Conservation (phyloP, 169 alveolate genomes). For the Eimeria maxima region DNA sequence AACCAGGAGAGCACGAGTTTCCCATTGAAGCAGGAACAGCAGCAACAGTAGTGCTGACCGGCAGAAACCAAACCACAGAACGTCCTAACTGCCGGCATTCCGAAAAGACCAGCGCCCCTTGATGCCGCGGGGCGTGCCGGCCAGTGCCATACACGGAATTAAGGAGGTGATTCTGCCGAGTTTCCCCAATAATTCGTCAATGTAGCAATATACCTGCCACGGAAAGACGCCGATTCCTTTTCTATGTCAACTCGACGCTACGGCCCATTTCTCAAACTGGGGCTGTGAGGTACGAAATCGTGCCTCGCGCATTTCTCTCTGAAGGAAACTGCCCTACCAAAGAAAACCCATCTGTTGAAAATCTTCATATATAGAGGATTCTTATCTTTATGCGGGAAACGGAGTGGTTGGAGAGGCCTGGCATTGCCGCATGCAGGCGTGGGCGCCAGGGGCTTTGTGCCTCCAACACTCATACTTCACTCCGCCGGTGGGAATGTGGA, state of each 20-base stretch:
- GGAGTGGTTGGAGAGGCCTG: neutral
- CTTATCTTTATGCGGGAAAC: neutral
- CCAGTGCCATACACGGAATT: neutral
- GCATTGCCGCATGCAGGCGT: slow-evolving; percentile 55
- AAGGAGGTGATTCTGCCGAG: too few relatives aligned
- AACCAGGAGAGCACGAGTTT: slow-evolving; percentile 71
- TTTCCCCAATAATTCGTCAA: neutral
- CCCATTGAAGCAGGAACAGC: slow-evolving; percentile 65
- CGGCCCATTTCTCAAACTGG: slow-evolving; percentile 66
- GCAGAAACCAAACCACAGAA: slow-evolving; percentile 48
- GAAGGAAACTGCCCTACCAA: slow-evolving; percentile 38
- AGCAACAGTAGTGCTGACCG: slow-evolving; percentile 50
- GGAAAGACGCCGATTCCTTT: slow-evolving; percentile 30
- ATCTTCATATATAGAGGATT: neutral
- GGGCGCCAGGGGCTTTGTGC: slow-evolving; percentile 51
- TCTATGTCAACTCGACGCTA: slow-evolving; percentile 59
- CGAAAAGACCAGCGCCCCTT: slow-evolving; percentile 65
- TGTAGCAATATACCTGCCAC: slow-evolving; percentile 42
- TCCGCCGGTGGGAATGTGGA: neutral
- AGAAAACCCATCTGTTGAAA: neutral
- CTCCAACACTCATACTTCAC: slow-evolving; percentile 1
- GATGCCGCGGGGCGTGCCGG: slow-evolving; percentile 36
- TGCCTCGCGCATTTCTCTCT: slow-evolving; percentile 39
- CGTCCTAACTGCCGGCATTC: slow-evolving; percentile 57
- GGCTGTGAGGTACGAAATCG: slow-evolving; percentile 52